Base-by-base conservation (phyloP, 2,329 filamentous ascomycete species). In the Fusarium nurragi region DNA sequence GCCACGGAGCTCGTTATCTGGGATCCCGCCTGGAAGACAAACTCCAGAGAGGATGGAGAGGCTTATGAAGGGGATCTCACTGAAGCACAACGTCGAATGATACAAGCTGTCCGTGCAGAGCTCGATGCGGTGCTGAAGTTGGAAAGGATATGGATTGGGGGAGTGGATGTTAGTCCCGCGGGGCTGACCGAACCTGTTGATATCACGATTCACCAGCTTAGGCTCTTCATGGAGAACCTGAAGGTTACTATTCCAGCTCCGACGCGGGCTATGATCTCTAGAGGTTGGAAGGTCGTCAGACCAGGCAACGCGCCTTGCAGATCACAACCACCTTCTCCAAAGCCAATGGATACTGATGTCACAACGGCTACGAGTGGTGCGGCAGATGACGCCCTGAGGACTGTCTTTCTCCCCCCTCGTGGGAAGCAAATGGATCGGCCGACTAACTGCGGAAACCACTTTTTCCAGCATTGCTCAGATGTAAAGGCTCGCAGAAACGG, bases 1-100 rank as follows among this genome's bases (percentile, higher is more conserved):
- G 47, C 50, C 3, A 77, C 78, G 4, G 84, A 88, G 64, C 65
- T 88, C 13, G 74, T 88, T 7, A 83, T 88, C 36, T 87, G 84
- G 84, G 86, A 88, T 60, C 54, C 75, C 3, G 64, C 71, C 2
- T 74, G 76, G 9, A 64, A 58, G 2, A 63, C 71, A 2, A 75
- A 70, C 23, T 71, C 74, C 8, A 57, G 65, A 0, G 47, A 54
- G 0, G 55, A 61, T 14, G 39, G 63, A 6, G 6, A 48, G 3
- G 38, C 75, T 1, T 69, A 66, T 2, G 72, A 78, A 48, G 64
- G 65, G 2, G 76, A 80, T 14, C 75, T 88, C 4, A 74, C 77
- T 4, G 70, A 76, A 19, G 80, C 81, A 47, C 86, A 88, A 60
- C 77, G 74, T 10, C 71, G 75, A 18, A 65, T 85, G 7, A 74